Base-by-base conservation (phyloP, 352 stramenopile genomes). In the Phytophthora cactorum region DNA sequence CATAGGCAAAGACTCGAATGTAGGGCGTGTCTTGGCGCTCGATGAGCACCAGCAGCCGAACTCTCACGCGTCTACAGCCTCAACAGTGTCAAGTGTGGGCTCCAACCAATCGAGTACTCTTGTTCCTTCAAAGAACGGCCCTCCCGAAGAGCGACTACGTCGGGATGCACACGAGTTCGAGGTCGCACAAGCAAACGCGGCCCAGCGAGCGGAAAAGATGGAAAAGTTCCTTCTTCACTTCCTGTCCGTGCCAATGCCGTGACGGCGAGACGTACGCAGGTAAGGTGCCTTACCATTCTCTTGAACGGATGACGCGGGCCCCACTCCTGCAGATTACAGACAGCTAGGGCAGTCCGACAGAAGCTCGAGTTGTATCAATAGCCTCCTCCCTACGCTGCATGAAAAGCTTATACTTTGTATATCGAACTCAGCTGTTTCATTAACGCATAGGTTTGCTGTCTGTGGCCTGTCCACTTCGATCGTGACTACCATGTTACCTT, bases 141-240 rank as follows among this genome's bases (percentile, higher is more conserved):
- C 27, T 3, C 46, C 28, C 4, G 84, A 92, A 64, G 86, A 91
- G 25, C 77, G 66, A 7, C 59, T 90, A 25, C 84, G 86, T 66
- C 75, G 84, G 31, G 88, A 63, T 31, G 82, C 82, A 0, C 70
- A 80, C 12, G 81, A 91, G 27, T 56, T 76, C 10, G 86, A 94
- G 41, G 58, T 77, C 27, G 82, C 81, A 4, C 81, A 92, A 51
- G 75, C 61, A 45, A 87, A 82, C 45, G 78, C 82, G 10, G 47
- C 46, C 0, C 81, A 90, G 50, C 82, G 84, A 28, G 83, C 84
- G 1, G 84, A 91, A 58, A 84, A 78, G 32, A 91, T 92, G 86
- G 82, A 91, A 58, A 81, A 78, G 56, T 75, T 94, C 27, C 68
- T 94, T 28, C 50, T 88, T n/a, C 68, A 90, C 60, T 81, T 89